Base-by-base conservation (phyloP, 2,329 filamentous ascomycete genomes). In the Verticillium longisporum region DNA sequence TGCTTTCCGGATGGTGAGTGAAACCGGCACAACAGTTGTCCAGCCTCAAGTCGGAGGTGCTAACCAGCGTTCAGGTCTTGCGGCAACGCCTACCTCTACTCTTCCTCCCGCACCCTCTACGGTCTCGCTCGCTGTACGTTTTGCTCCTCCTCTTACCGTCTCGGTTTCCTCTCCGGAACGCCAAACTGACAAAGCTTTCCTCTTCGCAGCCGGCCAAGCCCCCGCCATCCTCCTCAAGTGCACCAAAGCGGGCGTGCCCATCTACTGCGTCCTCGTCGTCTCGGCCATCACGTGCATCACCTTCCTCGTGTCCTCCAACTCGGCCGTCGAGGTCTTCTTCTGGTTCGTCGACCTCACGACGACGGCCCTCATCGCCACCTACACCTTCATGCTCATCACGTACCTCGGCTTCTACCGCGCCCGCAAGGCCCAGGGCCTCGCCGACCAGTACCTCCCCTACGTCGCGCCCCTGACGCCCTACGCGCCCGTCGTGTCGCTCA, bases 351-450 rank as follows among this genome's bases (percentile, higher is more conserved):
- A 78, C 63, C 74, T 88, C 9, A 80, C 85, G 69, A 86, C 83
- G 7, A 83, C 80, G 6, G 82, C 80, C 32, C 79, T 80, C 57
- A 78, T 86, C 66, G 86, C 88, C 71, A 84, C 87, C 74, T 88
- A 85, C 71, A 59, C 60, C 61, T 72, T 76, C 62, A 80, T 80
- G 69, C 72, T 73, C 64, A 64, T 77, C 56, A 78, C 78, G 31
- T 83, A 78, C 68, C 64, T 80, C 56, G 73, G 75, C 63, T 80
- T 77, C 69, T 75, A 83, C 72, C 77, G 78, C 32, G 86, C 85
- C 55, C 78, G 80, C 64, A 73, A 79, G 63, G 82, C 77, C 1
- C 80, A 87, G 68, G 75, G 78, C 31, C 69, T 82, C 62, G 78
- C 82, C 60, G 71, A 73, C n/a, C 69, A 78, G 11, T 67, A 72